A percentile compares a stretch with the other conserved stretches of the same genome.
Conservation (phyloP, 306 rosid species). For the Medicago lupulina region DNA sequence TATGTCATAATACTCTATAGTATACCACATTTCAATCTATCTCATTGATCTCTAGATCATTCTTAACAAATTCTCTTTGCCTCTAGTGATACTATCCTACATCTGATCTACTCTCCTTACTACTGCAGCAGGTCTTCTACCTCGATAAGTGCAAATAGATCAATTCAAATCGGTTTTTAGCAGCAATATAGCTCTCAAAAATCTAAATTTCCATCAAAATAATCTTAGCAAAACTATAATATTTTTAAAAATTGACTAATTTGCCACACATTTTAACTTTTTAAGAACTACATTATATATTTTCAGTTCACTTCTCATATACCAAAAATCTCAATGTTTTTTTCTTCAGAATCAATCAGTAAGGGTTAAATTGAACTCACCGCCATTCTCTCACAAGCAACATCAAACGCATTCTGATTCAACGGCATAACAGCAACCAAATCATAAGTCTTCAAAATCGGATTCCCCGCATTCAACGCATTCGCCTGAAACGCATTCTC, state of each 20-base stretch:
- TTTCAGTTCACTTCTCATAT: neutral
- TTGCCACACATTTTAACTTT: neutral
- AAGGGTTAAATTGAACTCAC: constrained; percentile 41
- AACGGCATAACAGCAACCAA: constrained; percentile 73
- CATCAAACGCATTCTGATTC: constrained; percentile 68
- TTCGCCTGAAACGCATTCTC: constrained; percentile 55
- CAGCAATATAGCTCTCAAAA: neutral
- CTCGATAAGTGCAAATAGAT: neutral
- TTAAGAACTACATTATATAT: neutral
- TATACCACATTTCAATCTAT: no score
- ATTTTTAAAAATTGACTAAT: neutral
- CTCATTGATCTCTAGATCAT: no score
- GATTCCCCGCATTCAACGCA: constrained; percentile 76
- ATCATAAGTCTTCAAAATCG: constrained; percentile 81
- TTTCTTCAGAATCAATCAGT: neutral
- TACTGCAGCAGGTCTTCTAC: no score
- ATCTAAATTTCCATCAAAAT: neutral
- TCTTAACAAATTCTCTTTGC: no score
- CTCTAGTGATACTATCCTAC: no score
- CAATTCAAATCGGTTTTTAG: neutral
- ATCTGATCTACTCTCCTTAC: no score
- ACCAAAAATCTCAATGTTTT: neutral
- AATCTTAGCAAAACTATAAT: neutral
- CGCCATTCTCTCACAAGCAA: constrained; percentile 81
- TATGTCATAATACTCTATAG: no score